These are phyloP conservation scores for Trichoderma koningii DNA, from an alignment of 2,329 filamentous ascomycete genomes.

Conservation along the genomic window DNA sequence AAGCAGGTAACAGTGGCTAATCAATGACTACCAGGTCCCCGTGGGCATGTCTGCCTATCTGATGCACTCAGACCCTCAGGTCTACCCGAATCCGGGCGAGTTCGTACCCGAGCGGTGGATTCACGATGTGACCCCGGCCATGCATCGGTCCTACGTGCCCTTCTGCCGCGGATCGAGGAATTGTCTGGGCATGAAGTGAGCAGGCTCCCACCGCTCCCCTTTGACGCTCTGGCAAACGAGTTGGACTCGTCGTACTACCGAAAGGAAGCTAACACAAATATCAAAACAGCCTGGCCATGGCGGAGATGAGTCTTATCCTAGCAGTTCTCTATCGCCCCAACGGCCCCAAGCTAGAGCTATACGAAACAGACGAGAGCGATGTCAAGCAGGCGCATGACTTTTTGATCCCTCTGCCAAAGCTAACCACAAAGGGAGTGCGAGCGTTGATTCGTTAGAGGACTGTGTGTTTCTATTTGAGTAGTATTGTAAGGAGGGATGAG, in stretches of 20 bases:
- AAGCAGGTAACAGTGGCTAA: neutral
- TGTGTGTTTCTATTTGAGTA: neutral
- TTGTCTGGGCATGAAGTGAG: constrained; percentile 12
- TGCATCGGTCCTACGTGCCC: constrained; percentile 9
- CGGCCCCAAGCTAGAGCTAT: constrained; percentile 4
- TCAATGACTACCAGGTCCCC: neutral
- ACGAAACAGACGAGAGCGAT: constrained; percentile 8
- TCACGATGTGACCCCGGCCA: constrained; percentile 1
- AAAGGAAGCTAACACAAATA: neutral
- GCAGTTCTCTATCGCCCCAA: constrained; percentile 8
- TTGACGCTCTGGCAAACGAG: no score
- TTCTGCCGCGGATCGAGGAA: constrained; percentile 6
- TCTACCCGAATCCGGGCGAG: constrained; percentile 7
- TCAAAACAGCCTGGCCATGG: neutral
- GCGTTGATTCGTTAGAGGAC: neutral
- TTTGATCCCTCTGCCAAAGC: constrained; percentile 4
- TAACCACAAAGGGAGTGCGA: constrained; percentile 2
- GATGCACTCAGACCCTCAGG: constrained; percentile 5
- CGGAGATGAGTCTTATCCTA: constrained; percentile 8
- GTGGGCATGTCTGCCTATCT: constrained; percentile 9
- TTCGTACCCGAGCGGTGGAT: constrained; percentile 3
- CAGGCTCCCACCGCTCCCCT: neutral
- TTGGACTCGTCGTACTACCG: neutral
- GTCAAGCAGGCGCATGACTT: constrained; percentile 13
- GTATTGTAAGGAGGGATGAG: neutral